Evolutionary conservation across 2,329 filamentous ascomycete genomes (phyloP).

Genomic region (Exophiala viscosa): DNA sequence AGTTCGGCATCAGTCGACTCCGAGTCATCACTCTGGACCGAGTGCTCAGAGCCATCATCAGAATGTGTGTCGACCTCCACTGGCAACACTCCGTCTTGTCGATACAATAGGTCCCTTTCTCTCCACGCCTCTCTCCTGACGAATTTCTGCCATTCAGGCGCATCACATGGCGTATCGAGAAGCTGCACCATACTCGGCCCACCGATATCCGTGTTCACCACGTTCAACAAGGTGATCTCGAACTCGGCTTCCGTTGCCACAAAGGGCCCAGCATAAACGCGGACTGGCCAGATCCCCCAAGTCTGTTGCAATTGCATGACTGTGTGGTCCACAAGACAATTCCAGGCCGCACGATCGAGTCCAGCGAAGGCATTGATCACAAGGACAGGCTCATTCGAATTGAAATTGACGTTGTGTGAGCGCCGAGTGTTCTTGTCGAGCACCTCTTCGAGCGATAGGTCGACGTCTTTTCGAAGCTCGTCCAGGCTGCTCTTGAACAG

Average conservation of each 20-base stretch:
- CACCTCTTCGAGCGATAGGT: slow-evolving; percentile 12
- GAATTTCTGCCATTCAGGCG: slow-evolving; percentile 17
- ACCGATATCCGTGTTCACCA: slow-evolving; percentile 29
- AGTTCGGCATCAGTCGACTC: background rate
- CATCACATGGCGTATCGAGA: slow-evolving; percentile 22
- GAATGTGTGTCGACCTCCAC: background rate
- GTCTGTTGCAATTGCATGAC: slow-evolving; percentile 15
- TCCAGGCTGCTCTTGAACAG: background rate
- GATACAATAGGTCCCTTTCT: slow-evolving; percentile 18
- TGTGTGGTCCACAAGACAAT: slow-evolving; percentile 5
- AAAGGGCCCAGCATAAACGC: slow-evolving; percentile 20
- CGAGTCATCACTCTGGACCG: slow-evolving; percentile 8
- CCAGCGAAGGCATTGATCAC: slow-evolving; percentile 14
- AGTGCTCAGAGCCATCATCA: slow-evolving; percentile 18
- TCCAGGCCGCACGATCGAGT: background rate
- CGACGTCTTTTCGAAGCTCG: slow-evolving; percentile 4
- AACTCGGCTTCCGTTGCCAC: slow-evolving; percentile 5
- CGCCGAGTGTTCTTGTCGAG: slow-evolving; percentile 12
- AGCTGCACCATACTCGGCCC: slow-evolving; percentile 28
- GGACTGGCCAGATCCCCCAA: slow-evolving; percentile 24
- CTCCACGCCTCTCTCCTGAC: slow-evolving; percentile 23
- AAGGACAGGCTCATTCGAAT: slow-evolving; percentile 28
- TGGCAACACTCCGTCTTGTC: slow-evolving; percentile 5
- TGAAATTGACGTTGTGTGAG: slow-evolving; percentile 15
- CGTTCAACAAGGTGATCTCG: slow-evolving; percentile 25